phyloP scores from a whole-genome alignment of 805 yeast species.

The Lipomyces japonicus region DNA sequence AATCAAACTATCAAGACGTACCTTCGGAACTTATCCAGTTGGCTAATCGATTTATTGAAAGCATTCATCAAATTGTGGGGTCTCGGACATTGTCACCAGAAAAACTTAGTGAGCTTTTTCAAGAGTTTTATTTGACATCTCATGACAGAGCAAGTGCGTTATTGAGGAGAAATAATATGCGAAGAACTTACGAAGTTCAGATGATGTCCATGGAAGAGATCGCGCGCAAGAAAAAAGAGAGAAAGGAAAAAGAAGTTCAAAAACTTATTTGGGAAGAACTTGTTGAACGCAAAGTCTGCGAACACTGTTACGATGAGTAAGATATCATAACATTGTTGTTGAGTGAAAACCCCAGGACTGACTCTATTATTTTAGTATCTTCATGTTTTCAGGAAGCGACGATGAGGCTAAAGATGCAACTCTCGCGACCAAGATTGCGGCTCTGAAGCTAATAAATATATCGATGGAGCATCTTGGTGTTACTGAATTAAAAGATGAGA shows the following conservation, averaged over 20 bases:
- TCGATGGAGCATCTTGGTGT: constrained; percentile 37
- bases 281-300: constrained; percentile 40
- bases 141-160: constrained; percentile 32
- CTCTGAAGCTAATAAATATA: constrained; percentile 32
- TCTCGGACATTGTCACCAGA: constrained; percentile 39
- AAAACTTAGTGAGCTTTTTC: constrained; percentile 41
- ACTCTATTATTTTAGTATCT: constrained; percentile 33
- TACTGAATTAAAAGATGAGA: constrained; percentile 21
- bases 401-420: constrained; percentile 33
- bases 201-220: constrained; percentile 38
- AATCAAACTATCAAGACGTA: constrained; percentile 9
- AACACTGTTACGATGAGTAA: constrained; percentile 33
- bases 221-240: constrained; percentile 34
- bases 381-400: constrained; percentile 33
- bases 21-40: constrained; percentile 21
- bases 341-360: background rate
- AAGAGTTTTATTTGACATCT: constrained; percentile 39
- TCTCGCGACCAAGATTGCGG: constrained; percentile 33
- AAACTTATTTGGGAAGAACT: constrained; percentile 33
- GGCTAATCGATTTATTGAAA: constrained; percentile 27
- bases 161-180: constrained; percentile 27
- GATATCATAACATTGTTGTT: background rate
- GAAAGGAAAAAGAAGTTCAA: constrained; percentile 31
- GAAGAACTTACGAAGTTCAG: constrained; percentile 35
- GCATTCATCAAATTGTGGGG: constrained; percentile 40